Evolutionary conservation across 1,139 yeast species (phyloP), one percentile per base, ranked within the genome.

Genomic region (Candida glucosophila): DNA sequence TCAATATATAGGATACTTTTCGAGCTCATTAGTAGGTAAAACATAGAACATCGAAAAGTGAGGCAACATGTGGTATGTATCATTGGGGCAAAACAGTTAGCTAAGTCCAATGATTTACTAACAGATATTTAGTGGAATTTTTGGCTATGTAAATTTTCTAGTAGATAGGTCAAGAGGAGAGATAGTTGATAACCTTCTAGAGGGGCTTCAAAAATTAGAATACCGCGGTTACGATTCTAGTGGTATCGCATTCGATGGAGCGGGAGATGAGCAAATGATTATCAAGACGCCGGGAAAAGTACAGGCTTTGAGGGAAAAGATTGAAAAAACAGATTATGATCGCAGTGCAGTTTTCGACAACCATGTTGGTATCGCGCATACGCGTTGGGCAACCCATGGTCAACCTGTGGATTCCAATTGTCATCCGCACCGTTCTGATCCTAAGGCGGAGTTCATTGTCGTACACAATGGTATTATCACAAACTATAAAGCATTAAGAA

Each of bases 301-400:
- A 41, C 72, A 73, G 40, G 79, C 75, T 29, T 75, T 92, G 52
- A 79, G 70, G 48, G 73, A 80, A 45, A 76, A 73, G 49, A 74
- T 88, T 38, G 70, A 66, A 21, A 53, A 58, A 22, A 63, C 65
- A 29, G 56, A 74, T 29, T 67, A 73, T 31, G 71, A 78, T 48
- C 68, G 77, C 41, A 55, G 65, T 13, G 73, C 71, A 29, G 67
- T 73, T 14, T 85, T 85, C 47, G 79, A 76, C 43, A 76, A 80
- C 54, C 98, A 90, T 50, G 90, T 78, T 33, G 98, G 95, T 51
- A 90, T 92, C 53, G 97, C 98, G 20, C 99, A 92, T 58, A 92
- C 99, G 11, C 80, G 99, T 67, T 92, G 99, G 99, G 98, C 99
- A 24, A 92, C 99, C 23, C 99, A 92, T 57, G 99, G 99, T 56